A percentile compares a stretch with the other conserved stretches of the same genome.
phyloP scores from a whole-genome alignment of 73 alveolate genomes.

The Blepharisma stoltei region DNA sequence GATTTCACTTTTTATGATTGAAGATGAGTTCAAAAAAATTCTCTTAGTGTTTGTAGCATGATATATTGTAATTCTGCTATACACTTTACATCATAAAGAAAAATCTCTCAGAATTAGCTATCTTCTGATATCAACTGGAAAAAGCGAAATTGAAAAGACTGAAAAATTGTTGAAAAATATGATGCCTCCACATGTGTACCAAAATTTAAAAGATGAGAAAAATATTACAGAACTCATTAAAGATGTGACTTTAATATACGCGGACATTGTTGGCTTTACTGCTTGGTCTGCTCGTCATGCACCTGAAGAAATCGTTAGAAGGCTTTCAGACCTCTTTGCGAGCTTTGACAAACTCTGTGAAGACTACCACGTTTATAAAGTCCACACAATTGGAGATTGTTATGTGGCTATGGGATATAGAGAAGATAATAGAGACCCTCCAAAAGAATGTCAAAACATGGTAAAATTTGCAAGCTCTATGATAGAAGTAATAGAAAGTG shows the following conservation, averaged over 20 bases:
- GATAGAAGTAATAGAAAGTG: slow-evolving; percentile 78
- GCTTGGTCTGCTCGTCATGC: slow-evolving; percentile 55
- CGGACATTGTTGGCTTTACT: slow-evolving; percentile 90
- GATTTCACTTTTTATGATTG: no score
- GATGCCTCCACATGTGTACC: slow-evolving; percentile 43
- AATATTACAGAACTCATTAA: slow-evolving; percentile 77
- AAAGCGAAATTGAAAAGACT: slow-evolving; percentile 20
- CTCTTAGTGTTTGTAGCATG: no score
- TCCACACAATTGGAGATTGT: slow-evolving; percentile 97
- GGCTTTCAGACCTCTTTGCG: slow-evolving; percentile 85
- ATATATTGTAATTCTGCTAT: background rate
- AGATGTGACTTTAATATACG: slow-evolving; percentile 84
- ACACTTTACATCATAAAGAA: background rate
- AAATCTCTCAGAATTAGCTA: background rate
- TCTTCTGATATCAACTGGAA: slow-evolving; percentile 7
- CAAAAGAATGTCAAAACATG: slow-evolving; percentile 76
- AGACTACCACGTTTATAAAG: slow-evolving; percentile 87
- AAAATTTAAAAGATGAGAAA: slow-evolving; percentile 52
- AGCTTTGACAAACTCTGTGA: slow-evolving; percentile 91
- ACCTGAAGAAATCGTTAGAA: slow-evolving; percentile 88
- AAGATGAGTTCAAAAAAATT: no score
- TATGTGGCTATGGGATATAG: slow-evolving; percentile 95
- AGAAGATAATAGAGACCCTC: slow-evolving; percentile 43
- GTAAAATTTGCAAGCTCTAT: slow-evolving; percentile 88
- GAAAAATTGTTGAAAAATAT: slow-evolving; percentile 21